Conservation (phyloP, 805 yeast genomes). For the Kluyveromyces siamensis region DNA sequence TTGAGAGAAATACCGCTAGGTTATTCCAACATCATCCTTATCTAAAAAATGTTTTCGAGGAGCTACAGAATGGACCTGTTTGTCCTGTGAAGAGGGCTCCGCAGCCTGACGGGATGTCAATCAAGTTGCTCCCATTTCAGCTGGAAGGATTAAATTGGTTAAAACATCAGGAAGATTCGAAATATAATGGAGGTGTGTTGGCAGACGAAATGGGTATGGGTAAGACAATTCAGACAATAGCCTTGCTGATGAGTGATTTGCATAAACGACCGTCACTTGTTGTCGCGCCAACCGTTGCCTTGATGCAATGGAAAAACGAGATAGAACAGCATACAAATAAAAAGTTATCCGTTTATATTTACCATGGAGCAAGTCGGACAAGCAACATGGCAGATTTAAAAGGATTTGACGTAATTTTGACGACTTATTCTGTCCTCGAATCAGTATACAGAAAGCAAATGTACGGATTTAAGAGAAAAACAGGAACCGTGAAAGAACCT, state of each 20-base stretch:
- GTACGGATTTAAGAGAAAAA: slow-evolving; percentile 73
- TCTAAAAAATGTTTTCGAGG: slow-evolving; percentile 60
- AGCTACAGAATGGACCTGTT: slow-evolving; percentile 39
- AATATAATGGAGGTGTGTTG: slow-evolving; percentile 79
- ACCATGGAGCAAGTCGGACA: slow-evolving; percentile 80
- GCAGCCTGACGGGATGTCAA: slow-evolving; percentile 74
- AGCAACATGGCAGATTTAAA: slow-evolving; percentile 45
- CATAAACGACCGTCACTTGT: slow-evolving; percentile 71
- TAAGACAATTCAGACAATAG: slow-evolving; percentile 93
- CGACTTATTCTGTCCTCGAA: slow-evolving; percentile 89
- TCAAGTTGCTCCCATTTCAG: slow-evolving; percentile 80
- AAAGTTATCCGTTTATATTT: slow-evolving; percentile 56
- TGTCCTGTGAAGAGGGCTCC: slow-evolving; percentile 46
- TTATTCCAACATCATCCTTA: slow-evolving; percentile 75
- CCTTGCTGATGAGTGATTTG: slow-evolving; percentile 65
- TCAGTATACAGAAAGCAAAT: slow-evolving; percentile 74
- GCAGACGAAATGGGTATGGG: slow-evolving; percentile 99
- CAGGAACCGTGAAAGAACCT: slow-evolving; percentile 60
- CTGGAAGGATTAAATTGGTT: slow-evolving; percentile 91
- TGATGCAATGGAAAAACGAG: slow-evolving; percentile 96
- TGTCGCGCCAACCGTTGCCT: slow-evolving; percentile 96
- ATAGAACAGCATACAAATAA: slow-evolving; percentile 78
- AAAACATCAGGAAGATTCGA: slow-evolving; percentile 65
- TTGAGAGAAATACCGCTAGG: slow-evolving; percentile 57
- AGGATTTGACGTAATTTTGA: slow-evolving; percentile 62